Evolutionary conservation across 2,329 filamentous ascomycete genomes (phyloP), one percentile per base, ranked within the genome.

Genomic region (Immersiporthe knoxdaviesiana): DNA sequence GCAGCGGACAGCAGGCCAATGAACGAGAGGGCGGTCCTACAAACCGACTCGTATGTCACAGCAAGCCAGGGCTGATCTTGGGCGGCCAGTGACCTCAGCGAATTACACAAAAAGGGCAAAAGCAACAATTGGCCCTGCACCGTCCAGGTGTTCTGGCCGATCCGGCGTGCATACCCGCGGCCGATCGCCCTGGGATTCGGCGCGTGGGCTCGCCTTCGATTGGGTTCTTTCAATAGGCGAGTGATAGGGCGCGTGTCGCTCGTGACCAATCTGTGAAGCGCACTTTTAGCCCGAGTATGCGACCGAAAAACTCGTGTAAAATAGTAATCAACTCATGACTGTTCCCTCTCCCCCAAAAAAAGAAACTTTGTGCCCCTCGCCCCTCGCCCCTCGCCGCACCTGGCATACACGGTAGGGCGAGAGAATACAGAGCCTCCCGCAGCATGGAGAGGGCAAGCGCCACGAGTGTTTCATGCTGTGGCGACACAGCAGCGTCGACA

Each of bases 91-190:
- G 56, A 59, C 56, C 56, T 59, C 30, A 37, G 16, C 30, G 27
- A 59, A 32, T 1, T 37, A 37, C 56, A 59, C 56, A 7, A 37
- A 37, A 11, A 59, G 21, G 32, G 56, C 56, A 59, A 37, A 59
- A 21, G 21, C 30, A 59, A 32, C 21, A 18, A 32, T 32, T n/a
- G 56, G 56, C 56, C 32, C 18, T 59, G 56, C 32, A 32, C 21
- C 54, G 24, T 35, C 32, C 32, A 35, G 18, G 30, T 37, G 30
- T 59, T 30, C 16, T 59, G 56, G 56, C 56, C 56, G 56, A 37
- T 14, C 56, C 56, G 18, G 56, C 30, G 30, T 59, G 56, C 56
- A 59, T n/a, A 59, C 18, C 56, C 56, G 56, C 56, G 32, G 56
- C 18, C 32, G 16, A 59, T 59, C 32, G 32, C 32, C 30, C 56